Conservation (phyloP, 75 land plant genomes). For the Isoetes taiwanensis region DNA sequence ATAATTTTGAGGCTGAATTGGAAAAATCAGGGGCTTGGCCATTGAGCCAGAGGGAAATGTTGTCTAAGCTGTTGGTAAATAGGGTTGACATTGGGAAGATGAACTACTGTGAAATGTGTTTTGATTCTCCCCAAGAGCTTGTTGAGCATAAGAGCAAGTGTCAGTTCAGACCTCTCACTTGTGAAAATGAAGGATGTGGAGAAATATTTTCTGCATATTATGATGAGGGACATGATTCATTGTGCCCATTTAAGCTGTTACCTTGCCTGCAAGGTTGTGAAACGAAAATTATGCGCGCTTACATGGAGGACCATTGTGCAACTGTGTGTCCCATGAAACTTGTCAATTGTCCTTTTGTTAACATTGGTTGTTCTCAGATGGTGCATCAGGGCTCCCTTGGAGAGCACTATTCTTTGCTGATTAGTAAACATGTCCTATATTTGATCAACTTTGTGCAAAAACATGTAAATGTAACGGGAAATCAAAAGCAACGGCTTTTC, state of each 20-base stretch:
- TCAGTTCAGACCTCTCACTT: constrained; percentile 12
- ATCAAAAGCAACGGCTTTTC: constrained; percentile 5
- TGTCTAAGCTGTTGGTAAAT: constrained; percentile 8
- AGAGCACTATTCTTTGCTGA: constrained; percentile 3
- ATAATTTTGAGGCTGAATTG: constrained; percentile 11
- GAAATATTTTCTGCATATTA: constrained; percentile 11
- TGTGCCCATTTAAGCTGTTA: constrained; percentile 11
- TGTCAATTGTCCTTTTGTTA: constrained; percentile 12
- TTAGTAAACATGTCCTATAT: constrained; percentile 9
- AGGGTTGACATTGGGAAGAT: constrained; percentile 7
- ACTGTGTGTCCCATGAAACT: constrained; percentile 16
- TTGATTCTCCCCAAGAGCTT: constrained; percentile 9
- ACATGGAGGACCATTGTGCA: constrained; percentile 14
- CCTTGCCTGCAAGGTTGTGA: constrained; percentile 14
- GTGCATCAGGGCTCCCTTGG: constrained; percentile 18
- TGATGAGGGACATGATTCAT: constrained; percentile 9
- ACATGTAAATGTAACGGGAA: background rate
- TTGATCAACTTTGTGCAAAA: constrained; percentile 9
- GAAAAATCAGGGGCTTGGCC: constrained; percentile 9
- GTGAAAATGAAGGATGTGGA: constrained; percentile 10
- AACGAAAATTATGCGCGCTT: background rate
- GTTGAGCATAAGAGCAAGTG: constrained; percentile 15
- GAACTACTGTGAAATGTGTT: constrained; percentile 6
- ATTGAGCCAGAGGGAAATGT: constrained; percentile 1
- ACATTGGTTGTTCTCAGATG: constrained; percentile 10